Conservation (phyloP, 768 basidiomycete genomes). For the Rossbeevera mucosa region DNA sequence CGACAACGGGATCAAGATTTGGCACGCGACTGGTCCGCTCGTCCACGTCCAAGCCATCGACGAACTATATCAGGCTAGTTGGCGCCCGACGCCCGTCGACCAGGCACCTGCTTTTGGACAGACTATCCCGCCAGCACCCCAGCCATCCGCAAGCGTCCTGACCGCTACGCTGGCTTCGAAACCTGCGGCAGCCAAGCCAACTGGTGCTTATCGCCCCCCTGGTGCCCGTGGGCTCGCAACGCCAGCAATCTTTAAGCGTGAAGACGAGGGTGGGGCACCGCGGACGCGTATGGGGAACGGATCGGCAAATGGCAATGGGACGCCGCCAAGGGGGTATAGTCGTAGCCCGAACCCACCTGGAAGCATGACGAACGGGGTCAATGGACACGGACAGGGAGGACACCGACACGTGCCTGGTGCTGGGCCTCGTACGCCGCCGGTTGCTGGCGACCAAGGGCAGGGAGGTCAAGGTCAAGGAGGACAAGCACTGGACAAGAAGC, state of each 20-base stretch:
- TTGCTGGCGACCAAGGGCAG: constrained; percentile 33
- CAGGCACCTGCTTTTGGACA: constrained; percentile 63
- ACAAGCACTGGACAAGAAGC: constrained; percentile 34
- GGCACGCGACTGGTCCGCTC: constrained; percentile 88
- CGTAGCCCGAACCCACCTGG: constrained; percentile 56
- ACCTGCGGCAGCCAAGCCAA: constrained; percentile 56
- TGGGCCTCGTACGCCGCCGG: constrained; percentile 46
- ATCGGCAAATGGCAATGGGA: constrained; percentile 46
- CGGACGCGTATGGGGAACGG: constrained; percentile 40
- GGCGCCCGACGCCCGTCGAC: constrained; percentile 73
- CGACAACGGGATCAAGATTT: constrained; percentile 96
- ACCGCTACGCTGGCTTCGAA: constrained; percentile 48
- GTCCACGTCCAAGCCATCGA: constrained; percentile 78
- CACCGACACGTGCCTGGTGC: constrained; percentile 67
- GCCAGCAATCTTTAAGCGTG: constrained; percentile 83
- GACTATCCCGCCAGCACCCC: constrained; percentile 62
- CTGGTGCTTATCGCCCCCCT: constrained; percentile 90
- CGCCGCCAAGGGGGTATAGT: constrained; percentile 58
- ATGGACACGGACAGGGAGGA: constrained; percentile 27
- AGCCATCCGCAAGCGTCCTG: constrained; percentile 55
- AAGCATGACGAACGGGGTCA: constrained; percentile 34
- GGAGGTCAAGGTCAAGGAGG: constrained; percentile 19
- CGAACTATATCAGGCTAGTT: constrained; percentile 85
- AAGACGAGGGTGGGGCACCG: constrained; percentile 79
- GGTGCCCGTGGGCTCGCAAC: constrained; percentile 88